Percentiles rank a stretch among this genome's conserved stretches.
phyloP scores from a whole-genome alignment of 179 eudicot genomes.

The Gypsophila paniculata region DNA sequence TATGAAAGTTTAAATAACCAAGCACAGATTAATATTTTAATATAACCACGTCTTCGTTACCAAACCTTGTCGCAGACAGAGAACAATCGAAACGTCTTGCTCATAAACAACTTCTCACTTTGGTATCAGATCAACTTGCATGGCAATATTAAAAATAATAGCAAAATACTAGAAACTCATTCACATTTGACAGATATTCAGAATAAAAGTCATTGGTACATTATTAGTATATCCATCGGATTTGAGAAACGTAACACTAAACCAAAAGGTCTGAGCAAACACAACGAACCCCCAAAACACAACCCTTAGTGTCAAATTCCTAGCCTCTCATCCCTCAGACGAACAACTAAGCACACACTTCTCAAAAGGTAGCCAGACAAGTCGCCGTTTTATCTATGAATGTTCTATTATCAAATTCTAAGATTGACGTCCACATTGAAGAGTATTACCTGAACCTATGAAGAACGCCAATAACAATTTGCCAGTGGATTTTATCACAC shows the following conservation, averaged over 20 bases:
- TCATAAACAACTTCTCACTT: neutral
- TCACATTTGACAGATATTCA: neutral
- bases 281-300: neutral
- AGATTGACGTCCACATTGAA: neutral
- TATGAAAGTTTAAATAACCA: neutral
- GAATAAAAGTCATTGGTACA: neutral
- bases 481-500: constrained; percentile 69
- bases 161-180: constrained; percentile 1
- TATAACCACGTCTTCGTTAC: neutral
- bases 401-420: neutral
- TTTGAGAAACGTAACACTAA: constrained; percentile 1
- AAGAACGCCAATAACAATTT: constrained; percentile 74
- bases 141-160: neutral
- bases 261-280: neutral
- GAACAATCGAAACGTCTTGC: neutral
- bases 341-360: neutral
- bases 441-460: constrained; percentile 67
- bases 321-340: neutral
- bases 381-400: neutral
- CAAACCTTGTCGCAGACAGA: neutral
- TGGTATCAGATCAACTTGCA: neutral
- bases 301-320: neutral
- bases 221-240: neutral
- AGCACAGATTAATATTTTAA: neutral
- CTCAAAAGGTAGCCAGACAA: neutral